Evolutionary conservation across 192 early-diverging fungal species (phyloP), one percentile per base, ranked within the genome.

Genomic region (Backusella luteola): DNA sequence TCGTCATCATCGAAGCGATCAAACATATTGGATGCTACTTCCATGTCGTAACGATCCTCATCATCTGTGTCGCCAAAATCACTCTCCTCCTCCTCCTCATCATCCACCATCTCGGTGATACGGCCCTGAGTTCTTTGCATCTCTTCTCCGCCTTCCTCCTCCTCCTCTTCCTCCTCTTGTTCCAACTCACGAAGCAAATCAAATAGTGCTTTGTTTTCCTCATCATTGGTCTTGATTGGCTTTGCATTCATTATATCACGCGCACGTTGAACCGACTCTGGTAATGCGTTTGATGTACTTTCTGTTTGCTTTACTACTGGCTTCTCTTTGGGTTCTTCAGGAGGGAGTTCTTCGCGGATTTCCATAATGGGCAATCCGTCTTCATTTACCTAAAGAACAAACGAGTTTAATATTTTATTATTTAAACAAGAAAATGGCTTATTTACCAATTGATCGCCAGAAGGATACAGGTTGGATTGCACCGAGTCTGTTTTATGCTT

Each of bases 331-430:
- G 32, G 32, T 34, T 41, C 35, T 46, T 76, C 35, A 38, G 41
- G 79, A 52, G 79, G 83, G 32, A 81, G 71, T 35, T 81, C 78
- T 74, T 94, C 93, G 7, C 85, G 81, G 71, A 95, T 95, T 29
- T 95, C 94, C 26, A 95, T 89, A 73, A 91, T 91, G 23, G 89
- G 89, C 39, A 91, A 76, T 15, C 93, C 94, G 74, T 94, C 93
- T 77, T 95, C 93, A 74, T 94, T 95, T 49, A 91, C 75, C 88
- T 92, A 68, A 32, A 32, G 32, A 32, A 3, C 32, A 32, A 32
- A 32, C 2, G 32, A 32, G 32, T 3, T 32, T 32, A 32, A 32
- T 32, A 32, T 32, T 32, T 3, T 32, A 32, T 32, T 32, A 32
- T 32, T 32, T 32, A 32, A 32, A 32, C 32, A 32, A 32, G 32